Base-by-base conservation (phyloP, 2,329 filamentous ascomycete genomes). In the Fusarium paranaense region DNA sequence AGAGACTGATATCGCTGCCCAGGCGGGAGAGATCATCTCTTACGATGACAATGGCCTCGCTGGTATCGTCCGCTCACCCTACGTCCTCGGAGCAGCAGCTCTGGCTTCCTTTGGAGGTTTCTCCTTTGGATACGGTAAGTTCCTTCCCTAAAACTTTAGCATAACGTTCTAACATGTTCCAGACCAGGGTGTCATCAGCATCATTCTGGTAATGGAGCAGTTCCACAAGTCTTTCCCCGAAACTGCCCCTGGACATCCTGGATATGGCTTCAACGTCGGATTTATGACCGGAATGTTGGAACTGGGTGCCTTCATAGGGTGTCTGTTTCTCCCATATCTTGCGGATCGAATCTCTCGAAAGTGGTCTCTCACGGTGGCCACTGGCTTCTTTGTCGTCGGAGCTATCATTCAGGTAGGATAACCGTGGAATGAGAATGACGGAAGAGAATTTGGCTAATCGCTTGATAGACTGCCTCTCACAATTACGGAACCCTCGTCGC, bases 121-220 rank as follows among this genome's bases (percentile, higher is more conserved):
- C 37, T 74, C 72, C 14, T 72, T 74, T 32, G 72, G 72, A 6
- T 71, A 73, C 13, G 70, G 68, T 69, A 37, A 5, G 42, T 45
- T 37, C 16, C 18, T 5, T 9, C 40, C 3, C 1, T 8, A n/a
- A n/a, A 32, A 30, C 8, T 11, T 33, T 16, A 45, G 3, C n/a
- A 33, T 13, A 1, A 16, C 1, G 5, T 7, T 2, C 63, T 72
- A 27, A 72, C 37, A 10, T 37, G 1, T 62, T 27, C 20, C 1
- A 72, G 85, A 83, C 52, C 74, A 82, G 64, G 76, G 81, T 61
- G 77, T 83, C 30, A 83, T 84, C 59, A 82, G 79, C 4, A 79
- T 87, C 54, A 85, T 86, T 68, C 80, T 85, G 11, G 82, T 84
- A 18, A 86, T 87, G 83, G 76, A 80, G 0, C 83, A 86, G 59